phyloP scores from a whole-genome alignment of 2,329 filamentous ascomycete species.

The Exserohilum turcica region DNA sequence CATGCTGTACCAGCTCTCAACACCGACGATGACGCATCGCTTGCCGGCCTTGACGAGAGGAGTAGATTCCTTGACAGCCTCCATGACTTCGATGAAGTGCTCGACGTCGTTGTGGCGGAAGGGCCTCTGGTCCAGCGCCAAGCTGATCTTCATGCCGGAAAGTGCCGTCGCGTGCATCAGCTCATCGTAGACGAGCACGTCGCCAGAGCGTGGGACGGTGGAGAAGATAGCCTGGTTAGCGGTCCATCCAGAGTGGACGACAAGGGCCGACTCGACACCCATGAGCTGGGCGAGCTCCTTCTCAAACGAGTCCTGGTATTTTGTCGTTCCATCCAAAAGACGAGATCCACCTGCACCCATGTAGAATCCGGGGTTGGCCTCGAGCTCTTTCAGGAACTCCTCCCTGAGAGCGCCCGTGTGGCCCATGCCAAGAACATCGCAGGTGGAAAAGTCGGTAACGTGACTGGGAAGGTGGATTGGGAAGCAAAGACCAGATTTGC shows the following conservation, averaged over 20 bases:
- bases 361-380: constrained; percentile 35
- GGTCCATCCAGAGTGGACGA: constrained; percentile 59
- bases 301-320: constrained; percentile 61
- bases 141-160: constrained; percentile 72
- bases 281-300: constrained; percentile 63
- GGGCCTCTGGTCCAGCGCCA: constrained; percentile 53
- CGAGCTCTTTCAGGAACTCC: constrained; percentile 54
- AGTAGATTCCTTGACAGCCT: not conserved
- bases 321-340: constrained; percentile 65
- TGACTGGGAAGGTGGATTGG: not conserved
- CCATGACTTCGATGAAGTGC: constrained; percentile 50
- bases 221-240: constrained; percentile 50
- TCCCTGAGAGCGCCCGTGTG: constrained; percentile 51
- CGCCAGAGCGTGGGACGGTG: constrained; percentile 56
- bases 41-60: constrained; percentile 31
- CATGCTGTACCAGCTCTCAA: constrained; percentile 69
- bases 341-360: constrained; percentile 63
- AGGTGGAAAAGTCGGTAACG: constrained; percentile 61
- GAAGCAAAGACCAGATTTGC: not conserved
- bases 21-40: constrained; percentile 37
- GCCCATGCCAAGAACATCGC: constrained; percentile 63
- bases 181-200: constrained; percentile 74
- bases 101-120: constrained; percentile 64
- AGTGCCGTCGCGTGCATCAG: constrained; percentile 78
- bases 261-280: constrained; percentile 57